Base-by-base conservation (phyloP, 169 alveolate species). In the Plasmodium coatneyi region DNA sequence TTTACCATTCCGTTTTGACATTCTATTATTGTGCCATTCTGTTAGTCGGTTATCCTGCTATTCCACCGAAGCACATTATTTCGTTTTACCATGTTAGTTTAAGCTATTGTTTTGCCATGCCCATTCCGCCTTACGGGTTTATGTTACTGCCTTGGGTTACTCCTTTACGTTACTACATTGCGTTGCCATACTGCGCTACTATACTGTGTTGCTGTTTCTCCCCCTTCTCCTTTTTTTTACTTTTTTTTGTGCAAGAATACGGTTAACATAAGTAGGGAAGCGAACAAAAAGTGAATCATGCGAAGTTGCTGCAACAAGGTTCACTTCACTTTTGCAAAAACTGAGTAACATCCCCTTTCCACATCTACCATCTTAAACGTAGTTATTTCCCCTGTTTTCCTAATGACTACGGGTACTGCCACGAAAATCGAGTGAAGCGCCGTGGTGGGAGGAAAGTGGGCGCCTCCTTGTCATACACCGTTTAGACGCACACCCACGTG, bases 361-460 rank as follows among this genome's bases (percentile, higher is more conserved):
- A 16, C 60, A 49, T 49, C 25, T 49, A 49, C 60, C 60, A 49
- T 14, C 7, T 49, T 49, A 6, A 49, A 49, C 7, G 6, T 22
- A 49, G 60, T 49, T 49, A 49, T 49, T 49, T 16, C 60, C 60
- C 60, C 72, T 79, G 84, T 79, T 79, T 79, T 79, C 84, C 84
- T 39, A 79, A 79, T 79, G 84, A 79, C 66, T 79, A 36, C 84
- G 54, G 84, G 84, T 10, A 79, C 54, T 32, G 7, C 49, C 80
- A 6, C 9, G 79, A 14, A 71, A 71, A 28, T 36, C 36, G 36
- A n/a, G 80, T 19, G 80, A 19, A 71, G 7, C 80, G 79, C 41
- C 10, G 22, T 30, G n/a, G 41, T 71, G 80, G 41, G 60, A 49
- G 60, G 22, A 49, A 49, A 49, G 25, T 49, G 22, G 60, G 60